Conservation (phyloP, 2,329 filamentous ascomycete genomes). For the Verticillium nubilum region DNA sequence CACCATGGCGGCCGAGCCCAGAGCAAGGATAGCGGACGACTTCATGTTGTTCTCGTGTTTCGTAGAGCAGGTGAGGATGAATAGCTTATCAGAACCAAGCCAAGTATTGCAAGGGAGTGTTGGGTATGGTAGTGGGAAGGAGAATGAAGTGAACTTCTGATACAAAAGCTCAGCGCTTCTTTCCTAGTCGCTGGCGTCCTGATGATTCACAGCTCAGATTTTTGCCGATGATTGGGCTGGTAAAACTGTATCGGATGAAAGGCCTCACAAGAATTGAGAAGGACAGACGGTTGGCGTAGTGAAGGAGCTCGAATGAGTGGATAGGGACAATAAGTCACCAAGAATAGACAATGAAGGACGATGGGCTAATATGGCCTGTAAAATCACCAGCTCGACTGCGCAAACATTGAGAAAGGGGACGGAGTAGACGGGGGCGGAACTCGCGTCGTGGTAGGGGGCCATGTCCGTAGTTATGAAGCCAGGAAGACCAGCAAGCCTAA, state of each 20-base stretch:
- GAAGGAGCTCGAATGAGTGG: slow-evolving; percentile 10
- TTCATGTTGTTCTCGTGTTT: slow-evolving; percentile 20
- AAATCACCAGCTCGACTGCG: background rate
- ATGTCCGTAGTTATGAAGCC: background rate
- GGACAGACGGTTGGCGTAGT: background rate
- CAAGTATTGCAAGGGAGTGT: background rate
- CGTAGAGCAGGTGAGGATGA: no score
- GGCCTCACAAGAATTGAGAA: background rate
- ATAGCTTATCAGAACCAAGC: no score
- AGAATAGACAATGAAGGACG: slow-evolving; percentile 6
- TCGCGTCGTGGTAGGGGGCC: background rate
- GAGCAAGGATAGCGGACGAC: slow-evolving; percentile 17
- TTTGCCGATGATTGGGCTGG: background rate
- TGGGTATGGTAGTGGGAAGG: background rate
- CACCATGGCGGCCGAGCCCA: slow-evolving; percentile 22
- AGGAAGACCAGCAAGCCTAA: background rate
- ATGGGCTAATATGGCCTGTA: background rate
- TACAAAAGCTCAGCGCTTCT: background rate
- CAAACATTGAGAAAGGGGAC: background rate
- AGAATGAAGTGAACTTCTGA: background rate
- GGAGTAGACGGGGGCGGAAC: background rate
- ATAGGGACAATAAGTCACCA: slow-evolving; percentile 10
- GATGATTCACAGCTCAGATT: background rate
- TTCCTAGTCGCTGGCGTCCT: background rate
- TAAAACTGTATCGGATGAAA: background rate